Conservation (phyloP, 2,329 filamentous ascomycete genomes). For the Xylaria arbuscula region DNA sequence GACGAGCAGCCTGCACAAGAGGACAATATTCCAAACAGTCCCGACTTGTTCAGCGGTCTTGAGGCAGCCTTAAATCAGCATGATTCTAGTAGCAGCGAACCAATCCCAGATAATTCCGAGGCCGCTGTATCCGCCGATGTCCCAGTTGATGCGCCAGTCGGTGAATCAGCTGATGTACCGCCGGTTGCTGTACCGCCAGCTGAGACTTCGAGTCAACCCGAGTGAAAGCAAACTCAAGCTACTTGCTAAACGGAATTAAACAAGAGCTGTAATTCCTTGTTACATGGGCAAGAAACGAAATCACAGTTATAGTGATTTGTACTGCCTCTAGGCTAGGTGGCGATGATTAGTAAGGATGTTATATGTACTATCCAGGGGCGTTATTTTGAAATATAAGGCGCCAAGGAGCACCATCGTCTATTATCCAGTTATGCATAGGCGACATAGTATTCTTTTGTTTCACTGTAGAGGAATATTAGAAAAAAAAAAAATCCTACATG, state of each 20-base stretch:
- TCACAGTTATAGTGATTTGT: not conserved
- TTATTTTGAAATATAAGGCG: slow-evolving; percentile 3
- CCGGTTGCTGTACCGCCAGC: slow-evolving; percentile 11
- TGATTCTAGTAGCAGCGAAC: slow-evolving; percentile 39
- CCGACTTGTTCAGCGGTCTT: slow-evolving; percentile 59
- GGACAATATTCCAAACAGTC: slow-evolving; percentile 53
- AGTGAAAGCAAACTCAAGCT: not conserved
- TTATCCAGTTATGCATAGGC: not conserved
- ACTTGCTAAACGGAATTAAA: not conserved
- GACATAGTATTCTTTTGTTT: not conserved
- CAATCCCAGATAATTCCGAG: slow-evolving; percentile 25
- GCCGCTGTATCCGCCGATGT: not conserved
- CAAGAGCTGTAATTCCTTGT: no score
- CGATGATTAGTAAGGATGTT: not conserved
- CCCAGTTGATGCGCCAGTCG: no score
- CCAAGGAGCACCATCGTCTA: not conserved
- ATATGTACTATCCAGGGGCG: slow-evolving; percentile 1
- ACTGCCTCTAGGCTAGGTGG: not conserved
- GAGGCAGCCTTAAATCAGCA: slow-evolving; percentile 60
- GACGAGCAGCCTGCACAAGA: slow-evolving; percentile 37
- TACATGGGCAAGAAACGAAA: no score
- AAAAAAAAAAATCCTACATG: not conserved
- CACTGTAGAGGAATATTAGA: not conserved
- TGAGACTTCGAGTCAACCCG: slow-evolving; percentile 15
- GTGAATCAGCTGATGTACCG: not conserved